Conservation (phyloP, 371 early-diverging fungal genomes). For the Coemansia sp. region DNA sequence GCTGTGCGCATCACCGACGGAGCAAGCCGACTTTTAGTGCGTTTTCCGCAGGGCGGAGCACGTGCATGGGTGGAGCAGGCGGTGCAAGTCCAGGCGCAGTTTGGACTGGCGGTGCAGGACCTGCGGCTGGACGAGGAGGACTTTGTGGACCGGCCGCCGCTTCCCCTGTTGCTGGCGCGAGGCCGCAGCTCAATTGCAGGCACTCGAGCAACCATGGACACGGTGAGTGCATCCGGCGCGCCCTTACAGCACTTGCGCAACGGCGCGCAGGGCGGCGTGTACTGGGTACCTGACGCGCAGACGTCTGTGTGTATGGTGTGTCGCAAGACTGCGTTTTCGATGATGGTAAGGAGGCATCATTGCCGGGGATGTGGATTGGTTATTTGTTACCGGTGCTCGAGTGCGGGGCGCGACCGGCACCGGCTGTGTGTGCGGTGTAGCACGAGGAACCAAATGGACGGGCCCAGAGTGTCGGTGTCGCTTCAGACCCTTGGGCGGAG, state of each 20-base stretch:
- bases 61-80: constrained; percentile 31
- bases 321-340: constrained; percentile 57
- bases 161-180: constrained; percentile 29
- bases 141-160: constrained; percentile 41
- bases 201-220: constrained; percentile 1
- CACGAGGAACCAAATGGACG: not conserved
- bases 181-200: constrained; percentile 47
- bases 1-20: constrained; percentile 12
- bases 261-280: constrained; percentile 27
- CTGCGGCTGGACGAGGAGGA: constrained; percentile 48
- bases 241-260: constrained; percentile 13
- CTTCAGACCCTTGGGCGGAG: constrained; percentile 32
- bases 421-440: constrained; percentile 40
- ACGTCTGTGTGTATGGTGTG: constrained; percentile 49
- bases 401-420: constrained; percentile 10
- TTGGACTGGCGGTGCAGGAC: constrained; percentile 35
- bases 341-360: constrained; percentile 65
- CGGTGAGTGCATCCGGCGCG: constrained; percentile 4
- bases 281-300: constrained; percentile 49
- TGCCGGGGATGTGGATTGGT: constrained; percentile 71
- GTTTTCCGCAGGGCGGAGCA: constrained; percentile 25
- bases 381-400: constrained; percentile 69
- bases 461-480: constrained; percentile 17
- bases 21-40: not conserved
- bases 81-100: constrained; percentile 18